A percentile compares a stretch with the other conserved stretches of the same genome.
Conservation (phyloP, 1,139 yeast genomes). For the Suzukiozyma palmioleophila region DNA sequence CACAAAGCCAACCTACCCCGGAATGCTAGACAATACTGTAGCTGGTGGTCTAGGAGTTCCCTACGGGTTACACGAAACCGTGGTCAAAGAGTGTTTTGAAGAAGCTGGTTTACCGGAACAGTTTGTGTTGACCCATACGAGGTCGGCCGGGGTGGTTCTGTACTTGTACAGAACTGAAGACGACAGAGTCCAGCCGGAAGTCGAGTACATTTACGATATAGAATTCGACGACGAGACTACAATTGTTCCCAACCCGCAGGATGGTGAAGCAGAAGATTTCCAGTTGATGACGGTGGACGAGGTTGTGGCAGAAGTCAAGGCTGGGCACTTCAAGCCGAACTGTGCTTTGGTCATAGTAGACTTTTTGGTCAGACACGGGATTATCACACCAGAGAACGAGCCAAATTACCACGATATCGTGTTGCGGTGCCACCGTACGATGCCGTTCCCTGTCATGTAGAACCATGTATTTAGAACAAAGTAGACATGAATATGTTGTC, state of each 20-base stretch:
- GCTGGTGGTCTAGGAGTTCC: constrained; percentile 95
- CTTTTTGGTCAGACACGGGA: constrained; percentile 79
- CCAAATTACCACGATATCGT: constrained; percentile 57
- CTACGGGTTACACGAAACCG: constrained; percentile 68
- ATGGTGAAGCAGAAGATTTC: constrained; percentile 82
- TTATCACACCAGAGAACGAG: constrained; percentile 57
- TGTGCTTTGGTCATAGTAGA: constrained; percentile 79
- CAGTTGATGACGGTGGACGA: constrained; percentile 56
- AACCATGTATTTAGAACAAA: no score
- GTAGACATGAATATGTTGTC: no score
- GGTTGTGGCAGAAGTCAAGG: constrained; percentile 41
- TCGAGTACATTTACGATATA: constrained; percentile 75
- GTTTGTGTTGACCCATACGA: constrained; percentile 43
- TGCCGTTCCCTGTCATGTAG: constrained; percentile 61
- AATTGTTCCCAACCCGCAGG: constrained; percentile 66
- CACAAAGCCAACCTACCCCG: constrained; percentile 83
- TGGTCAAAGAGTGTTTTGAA: constrained; percentile 79
- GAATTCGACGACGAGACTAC: constrained; percentile 44
- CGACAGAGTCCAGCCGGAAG: constrained; percentile 80
- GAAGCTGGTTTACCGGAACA: constrained; percentile 75
- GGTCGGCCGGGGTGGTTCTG: constrained; percentile 61
- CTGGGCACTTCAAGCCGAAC: constrained; percentile 79
- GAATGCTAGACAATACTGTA: constrained; percentile 85
- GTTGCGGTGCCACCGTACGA: constrained; percentile 55
- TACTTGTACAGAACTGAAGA: constrained; percentile 53